Evolutionary conservation across 768 basidiomycete species (phyloP).

Genomic region (Lactifluus pinguis): DNA sequence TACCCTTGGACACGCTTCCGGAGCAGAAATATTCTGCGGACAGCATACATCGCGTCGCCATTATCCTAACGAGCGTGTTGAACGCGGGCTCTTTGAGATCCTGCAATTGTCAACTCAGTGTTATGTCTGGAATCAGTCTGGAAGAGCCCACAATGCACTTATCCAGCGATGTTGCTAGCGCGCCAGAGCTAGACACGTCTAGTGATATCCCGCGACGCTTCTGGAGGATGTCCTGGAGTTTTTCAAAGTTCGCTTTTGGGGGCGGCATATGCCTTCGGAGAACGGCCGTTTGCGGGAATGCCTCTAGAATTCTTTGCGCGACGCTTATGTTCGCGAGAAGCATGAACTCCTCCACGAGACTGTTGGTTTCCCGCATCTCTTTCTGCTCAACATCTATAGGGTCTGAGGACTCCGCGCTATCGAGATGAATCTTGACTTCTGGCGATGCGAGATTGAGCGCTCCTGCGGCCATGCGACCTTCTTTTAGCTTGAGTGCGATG

Average conservation of each 20-base stretch:
- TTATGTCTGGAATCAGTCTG: slow-evolving; percentile 3
- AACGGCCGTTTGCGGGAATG: slow-evolving; percentile 93
- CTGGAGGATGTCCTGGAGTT: slow-evolving; percentile 80
- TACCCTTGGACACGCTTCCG: slow-evolving; percentile 84
- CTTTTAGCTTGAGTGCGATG: slow-evolving; percentile 79
- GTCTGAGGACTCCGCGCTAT: slow-evolving; percentile 87
- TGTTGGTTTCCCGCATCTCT: slow-evolving; percentile 86
- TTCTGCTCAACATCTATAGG: slow-evolving; percentile 98
- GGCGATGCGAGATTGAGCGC: slow-evolving; percentile 97
- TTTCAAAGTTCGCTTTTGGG: slow-evolving; percentile 90
- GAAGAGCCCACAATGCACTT: slow-evolving; percentile 59
- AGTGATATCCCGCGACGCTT: slow-evolving; percentile 78
- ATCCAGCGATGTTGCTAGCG: slow-evolving; percentile 83
- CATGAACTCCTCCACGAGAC: slow-evolving; percentile 98
- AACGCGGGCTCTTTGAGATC: slow-evolving; percentile 81
- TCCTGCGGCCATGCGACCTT: slow-evolving; percentile 86
- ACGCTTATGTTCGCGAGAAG: slow-evolving; percentile 94
- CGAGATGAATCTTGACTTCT: slow-evolving; percentile 94
- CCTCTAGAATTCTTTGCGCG: slow-evolving; percentile 83
- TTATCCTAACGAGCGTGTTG: slow-evolving; percentile 96
- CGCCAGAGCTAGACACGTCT: slow-evolving; percentile 86
- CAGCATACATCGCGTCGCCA: slow-evolving; percentile 98
- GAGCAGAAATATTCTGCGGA: slow-evolving; percentile 98
- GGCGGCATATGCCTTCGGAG: slow-evolving; percentile 87
- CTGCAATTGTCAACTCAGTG: slow-evolving; percentile 30